phyloP scores from a whole-genome alignment of 2,329 filamentous ascomycete species.

The Ambrosiella xylebori region DNA sequence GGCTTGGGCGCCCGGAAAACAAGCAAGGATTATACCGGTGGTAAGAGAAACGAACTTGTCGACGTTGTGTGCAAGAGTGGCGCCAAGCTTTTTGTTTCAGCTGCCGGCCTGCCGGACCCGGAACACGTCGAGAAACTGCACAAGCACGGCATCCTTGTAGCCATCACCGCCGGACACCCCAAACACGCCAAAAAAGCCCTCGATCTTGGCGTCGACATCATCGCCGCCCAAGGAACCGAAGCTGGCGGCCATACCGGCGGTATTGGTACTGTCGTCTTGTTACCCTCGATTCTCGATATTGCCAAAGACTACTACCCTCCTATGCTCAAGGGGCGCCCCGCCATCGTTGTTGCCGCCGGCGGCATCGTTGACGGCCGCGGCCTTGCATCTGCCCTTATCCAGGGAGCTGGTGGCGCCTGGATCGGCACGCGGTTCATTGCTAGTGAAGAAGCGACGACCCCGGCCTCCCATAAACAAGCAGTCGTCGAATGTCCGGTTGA shows the following conservation, averaged over 20 bases:
- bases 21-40: slow-evolving; percentile 90
- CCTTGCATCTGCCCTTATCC: slow-evolving; percentile 67
- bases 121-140: slow-evolving; percentile 62
- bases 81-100: slow-evolving; percentile 71
- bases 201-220: slow-evolving; percentile 70
- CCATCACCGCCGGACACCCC: slow-evolving; percentile 96
- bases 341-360: slow-evolving; percentile 75
- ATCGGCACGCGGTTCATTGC: slow-evolving; percentile 89
- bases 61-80: slow-evolving; percentile 71
- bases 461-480: slow-evolving; percentile 64
- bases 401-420: slow-evolving; percentile 80
- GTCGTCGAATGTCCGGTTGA: slow-evolving; percentile 66
- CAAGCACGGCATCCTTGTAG: slow-evolving; percentile 61
- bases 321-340: slow-evolving; percentile 48
- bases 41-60: slow-evolving; percentile 73
- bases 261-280: slow-evolving; percentile 67
- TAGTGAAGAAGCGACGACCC: slow-evolving; percentile 62
- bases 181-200: slow-evolving; percentile 83
- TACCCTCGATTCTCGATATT: slow-evolving; percentile 76
- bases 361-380: slow-evolving; percentile 71
- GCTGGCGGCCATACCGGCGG: slow-evolving; percentile 88
- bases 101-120: slow-evolving; percentile 70
- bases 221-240: slow-evolving; percentile 85
- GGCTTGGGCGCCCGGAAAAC: slow-evolving; percentile 72
- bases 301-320: slow-evolving; percentile 54